Base-by-base conservation (phyloP, 2,329 filamentous ascomycete species). In the Aspergillus candidus region DNA sequence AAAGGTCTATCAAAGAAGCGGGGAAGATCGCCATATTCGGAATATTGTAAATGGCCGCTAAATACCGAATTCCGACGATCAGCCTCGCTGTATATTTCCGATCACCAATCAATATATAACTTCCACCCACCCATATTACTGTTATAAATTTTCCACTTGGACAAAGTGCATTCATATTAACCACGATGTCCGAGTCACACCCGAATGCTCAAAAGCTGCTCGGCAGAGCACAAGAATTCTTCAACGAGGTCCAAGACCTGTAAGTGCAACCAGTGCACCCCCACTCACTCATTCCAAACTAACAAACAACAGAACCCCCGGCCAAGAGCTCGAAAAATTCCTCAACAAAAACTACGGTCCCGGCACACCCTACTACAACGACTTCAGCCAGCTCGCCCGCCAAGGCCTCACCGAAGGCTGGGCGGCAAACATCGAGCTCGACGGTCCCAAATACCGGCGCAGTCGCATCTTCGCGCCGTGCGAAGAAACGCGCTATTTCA, bases 401-500 rank as follows among this genome's bases (percentile, higher is more conserved):
- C 49, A 62, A 33, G 72, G 70, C 2, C 58, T 75, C 3, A 43
- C 51, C 14, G 70, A 75, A 50, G 71, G 70, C 34, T 75, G 72
- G 72, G 64, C 71, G 0, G 72, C 71, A 2, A 62, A 62, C 30
- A 66, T 62, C 14, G 66, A 71, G 47, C 52, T 75, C 35, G 61
- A 69, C 32, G 74, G 74, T 1, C 63, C 60, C 8, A 70, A 67
- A 48, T 78, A 77, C 49, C 70, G 71, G 1, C 68, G 72, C 5
- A 65, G 65, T 7, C 73, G 72, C 44, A 69, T 80, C 46, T 58
- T 66, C 33, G 50, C 70, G 4, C 77, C 76, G 1, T 67, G 59
- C 2, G 60, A 66, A 7, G 64, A 68, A 31, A 79, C 71, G 22
- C 66, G 70, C 15, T 79, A 67, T 58, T 75, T 78, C 57, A 74